A percentile compares a stretch with the other conserved stretches of the same genome.
Evolutionary conservation across 2,329 filamentous ascomycete genomes (phyloP).

Genomic region (Coniochaeta prunicola): DNA sequence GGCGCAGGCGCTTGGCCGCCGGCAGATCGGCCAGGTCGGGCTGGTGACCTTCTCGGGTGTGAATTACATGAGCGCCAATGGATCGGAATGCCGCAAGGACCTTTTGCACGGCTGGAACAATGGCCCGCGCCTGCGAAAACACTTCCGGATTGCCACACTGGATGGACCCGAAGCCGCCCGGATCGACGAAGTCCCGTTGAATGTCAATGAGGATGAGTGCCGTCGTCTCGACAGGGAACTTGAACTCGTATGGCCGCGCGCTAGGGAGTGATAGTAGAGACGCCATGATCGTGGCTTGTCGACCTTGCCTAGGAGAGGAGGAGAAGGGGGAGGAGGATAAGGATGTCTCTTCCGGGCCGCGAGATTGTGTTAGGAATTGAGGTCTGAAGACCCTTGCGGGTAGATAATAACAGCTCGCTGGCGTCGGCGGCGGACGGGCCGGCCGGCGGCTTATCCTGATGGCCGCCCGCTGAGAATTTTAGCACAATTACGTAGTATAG

Average conservation of each 20-base stretch:
- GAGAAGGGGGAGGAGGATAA: not conserved
- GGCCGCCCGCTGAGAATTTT: not conserved
- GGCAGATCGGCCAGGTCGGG: constrained; percentile 30
- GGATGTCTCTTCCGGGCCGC: not conserved
- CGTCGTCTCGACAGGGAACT: constrained; percentile 26
- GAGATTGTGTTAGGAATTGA: not conserved
- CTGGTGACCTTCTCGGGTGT: constrained; percentile 44
- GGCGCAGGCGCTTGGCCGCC: constrained; percentile 14
- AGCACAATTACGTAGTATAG: not conserved
- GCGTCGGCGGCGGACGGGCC: not conserved
- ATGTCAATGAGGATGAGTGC: constrained; percentile 48
- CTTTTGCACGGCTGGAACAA: constrained; percentile 33
- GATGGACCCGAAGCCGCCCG: constrained; percentile 9
- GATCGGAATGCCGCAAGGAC: constrained; percentile 33
- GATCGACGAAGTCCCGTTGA: constrained; percentile 42
- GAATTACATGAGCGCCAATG: constrained; percentile 32
- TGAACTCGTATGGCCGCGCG: constrained; percentile 20
- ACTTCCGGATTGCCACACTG: too few species aligned
- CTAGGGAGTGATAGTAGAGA: constrained; percentile 9
- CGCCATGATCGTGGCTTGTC: not conserved
- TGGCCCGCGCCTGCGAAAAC: constrained; percentile 25
- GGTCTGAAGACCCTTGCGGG: not conserved
- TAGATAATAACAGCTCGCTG: not conserved
- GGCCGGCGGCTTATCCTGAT: not conserved
- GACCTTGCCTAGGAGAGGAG: not conserved